Percentiles rank a stretch among this genome's conserved stretches.
These are phyloP conservation scores for Phytophthora palmivora DNA, from an alignment of 352 stramenopile genomes.

Conservation along the genomic window DNA sequence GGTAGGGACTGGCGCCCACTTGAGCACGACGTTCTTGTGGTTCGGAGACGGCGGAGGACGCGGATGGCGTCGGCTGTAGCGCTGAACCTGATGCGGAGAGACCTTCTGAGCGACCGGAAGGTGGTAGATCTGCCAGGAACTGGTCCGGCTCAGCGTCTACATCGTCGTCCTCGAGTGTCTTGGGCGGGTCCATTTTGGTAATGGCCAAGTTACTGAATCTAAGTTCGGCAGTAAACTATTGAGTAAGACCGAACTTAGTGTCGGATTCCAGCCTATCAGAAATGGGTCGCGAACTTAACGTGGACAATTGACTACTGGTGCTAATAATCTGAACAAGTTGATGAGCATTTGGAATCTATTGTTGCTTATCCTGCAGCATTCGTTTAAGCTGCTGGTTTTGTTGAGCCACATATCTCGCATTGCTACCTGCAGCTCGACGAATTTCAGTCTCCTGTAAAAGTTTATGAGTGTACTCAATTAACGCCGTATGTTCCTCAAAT, in stretches of 20 bases:
- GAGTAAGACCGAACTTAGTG: no score
- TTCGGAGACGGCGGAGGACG: conserved; percentile 18
- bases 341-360: conserved; percentile 6
- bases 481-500: neutral
- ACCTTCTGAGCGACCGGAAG: conserved; percentile 11
- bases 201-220: no score
- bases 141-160: conserved; percentile 36
- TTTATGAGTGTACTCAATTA: conserved; percentile 3
- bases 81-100: neutral
- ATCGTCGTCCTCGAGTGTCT: conserved; percentile 32
- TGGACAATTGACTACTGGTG: no score
- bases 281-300: no score
- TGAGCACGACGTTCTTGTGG: conserved; percentile 68
- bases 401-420: conserved; percentile 57
- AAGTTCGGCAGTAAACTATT: no score
- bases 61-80: conserved; percentile 31
- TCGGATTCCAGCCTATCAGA: no score
- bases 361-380: conserved; percentile 52
- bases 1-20: conserved; percentile 67
- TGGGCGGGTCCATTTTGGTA: conserved; percentile 22
- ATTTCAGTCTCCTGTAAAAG: conserved; percentile 69
- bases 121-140: conserved; percentile 35
- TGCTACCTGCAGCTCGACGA: conserved; percentile 54
- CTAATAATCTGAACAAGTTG: no score
- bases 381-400: conserved; percentile 76